These are phyloP conservation scores for Suillus subaureus DNA, from an alignment of 768 basidiomycete genomes.

Conservation along the genomic window DNA sequence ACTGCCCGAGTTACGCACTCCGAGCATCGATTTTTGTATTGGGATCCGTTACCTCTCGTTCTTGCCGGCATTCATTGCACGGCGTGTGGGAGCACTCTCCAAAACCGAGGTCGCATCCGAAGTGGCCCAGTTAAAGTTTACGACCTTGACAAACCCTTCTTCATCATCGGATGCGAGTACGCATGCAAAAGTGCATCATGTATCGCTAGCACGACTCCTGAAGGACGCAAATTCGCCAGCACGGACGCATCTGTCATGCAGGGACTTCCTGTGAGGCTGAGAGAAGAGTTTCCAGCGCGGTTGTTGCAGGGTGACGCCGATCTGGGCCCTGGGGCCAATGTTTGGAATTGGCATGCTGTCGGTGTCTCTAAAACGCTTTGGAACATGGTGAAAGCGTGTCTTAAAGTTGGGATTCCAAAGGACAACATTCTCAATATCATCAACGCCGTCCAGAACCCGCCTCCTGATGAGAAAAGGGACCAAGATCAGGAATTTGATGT, in stretches of 20 bases:
- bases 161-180: conserved; percentile 85
- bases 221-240: conserved; percentile 69
- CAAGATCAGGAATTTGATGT: conserved; percentile 37
- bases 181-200: conserved; percentile 59
- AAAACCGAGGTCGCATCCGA: conserved; percentile 71
- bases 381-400: conserved; percentile 67
- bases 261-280: conserved; percentile 65
- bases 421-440: conserved; percentile 64
- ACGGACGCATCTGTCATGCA: conserved; percentile 74
- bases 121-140: conserved; percentile 78
- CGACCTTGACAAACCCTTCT: conserved; percentile 80
- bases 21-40: conserved; percentile 81
- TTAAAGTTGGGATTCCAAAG: conserved; percentile 61
- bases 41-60: conserved; percentile 82
- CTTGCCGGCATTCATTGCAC: conserved; percentile 84
- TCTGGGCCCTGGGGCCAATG: conserved; percentile 55
- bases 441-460: conserved; percentile 51
- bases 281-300: conserved; percentile 73
- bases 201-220: conserved; percentile 41
- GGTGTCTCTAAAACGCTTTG: conserved; percentile 73
- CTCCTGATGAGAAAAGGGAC: conserved; percentile 37
- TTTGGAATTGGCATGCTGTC: conserved; percentile 80
- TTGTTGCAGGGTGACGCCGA: conserved; percentile 60
- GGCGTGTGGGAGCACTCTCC: conserved; percentile 57
- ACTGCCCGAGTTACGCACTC: conserved; percentile 64